Evolutionary conservation across 2,329 filamentous ascomycete species (phyloP).

Genomic region (Arthrobotrys entomopaga): DNA sequence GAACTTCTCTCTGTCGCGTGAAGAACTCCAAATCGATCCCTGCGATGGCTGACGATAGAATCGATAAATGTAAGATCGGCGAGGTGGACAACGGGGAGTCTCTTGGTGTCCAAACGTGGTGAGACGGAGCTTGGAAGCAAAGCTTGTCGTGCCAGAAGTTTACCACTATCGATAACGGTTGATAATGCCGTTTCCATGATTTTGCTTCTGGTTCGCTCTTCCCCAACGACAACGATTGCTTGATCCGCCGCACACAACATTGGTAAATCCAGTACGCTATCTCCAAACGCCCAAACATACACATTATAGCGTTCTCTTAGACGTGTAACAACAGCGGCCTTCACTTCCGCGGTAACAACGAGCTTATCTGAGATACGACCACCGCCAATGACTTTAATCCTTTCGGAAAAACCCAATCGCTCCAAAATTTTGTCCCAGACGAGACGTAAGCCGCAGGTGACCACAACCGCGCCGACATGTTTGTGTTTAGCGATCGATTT

Average conservation of each 20-base stretch:
- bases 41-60: slow-evolving; percentile 56
- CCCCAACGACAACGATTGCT: slow-evolving; percentile 69
- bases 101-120: slow-evolving; percentile 63
- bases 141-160: slow-evolving; percentile 65
- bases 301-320: slow-evolving; percentile 61
- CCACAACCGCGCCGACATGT: slow-evolving; percentile 65
- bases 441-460: slow-evolving; percentile 68
- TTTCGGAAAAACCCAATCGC: slow-evolving; percentile 62
- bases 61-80: slow-evolving; percentile 59
- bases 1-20: slow-evolving; percentile 63
- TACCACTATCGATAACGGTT: slow-evolving; percentile 62
- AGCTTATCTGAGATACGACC: slow-evolving; percentile 65
- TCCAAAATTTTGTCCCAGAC: slow-evolving; percentile 70
- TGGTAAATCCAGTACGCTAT: slow-evolving; percentile 69
- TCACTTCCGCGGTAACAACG: slow-evolving; percentile 67
- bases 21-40: slow-evolving; percentile 58
- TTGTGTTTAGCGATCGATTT: slow-evolving; percentile 55
- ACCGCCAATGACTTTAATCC: slow-evolving; percentile 68
- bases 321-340: slow-evolving; percentile 65
- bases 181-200: slow-evolving; percentile 60
- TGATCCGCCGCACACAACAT: slow-evolving; percentile 69
- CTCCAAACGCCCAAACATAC: slow-evolving; percentile 68
- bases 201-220: slow-evolving; percentile 65
- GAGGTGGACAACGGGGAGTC: slow-evolving; percentile 64
- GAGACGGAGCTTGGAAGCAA: slow-evolving; percentile 63